Evolutionary conservation across 1,284 basidiomycete species (phyloP), one percentile per base, ranked within the genome.

Genomic region (Bondarzewia mesenterica): DNA sequence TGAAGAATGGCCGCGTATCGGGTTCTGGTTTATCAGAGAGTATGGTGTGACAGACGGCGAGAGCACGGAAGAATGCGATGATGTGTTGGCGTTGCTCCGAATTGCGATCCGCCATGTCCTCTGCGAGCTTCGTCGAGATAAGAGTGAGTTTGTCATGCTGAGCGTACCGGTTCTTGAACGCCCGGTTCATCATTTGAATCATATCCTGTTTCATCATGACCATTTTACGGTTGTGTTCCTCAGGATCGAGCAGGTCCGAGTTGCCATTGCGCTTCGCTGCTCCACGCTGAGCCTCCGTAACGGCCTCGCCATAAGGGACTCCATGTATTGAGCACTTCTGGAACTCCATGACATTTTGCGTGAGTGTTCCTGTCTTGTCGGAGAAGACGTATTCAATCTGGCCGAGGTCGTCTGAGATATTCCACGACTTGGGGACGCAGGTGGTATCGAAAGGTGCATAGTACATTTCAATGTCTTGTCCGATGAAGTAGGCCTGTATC

Each of bases 331-430:
- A 95, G 59, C 93, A 96, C 64, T 92, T 93, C 65, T 97, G 93
- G 69, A 96, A 97, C 72, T 97, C 94, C 94, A 98, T 99, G 55
- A 96, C 71, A 67, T 94, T 98, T 66, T 97, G 92, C 2, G 93
- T 96, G 48, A 96, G 79, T 1, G 93, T 96, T 14, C 93, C 93
- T 0, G 93, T 96, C 74, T 99, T 99, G 78, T 99, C 94, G 5
- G 90, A 93, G 68, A 98, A 97, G 58, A 97, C 77, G 66, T 97
- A 98, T 71, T 96, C 94, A 66, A 97, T 97, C 69, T 97, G 94
- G 22, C 94, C 94, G 1, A 98, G 80, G 66, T 97, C 94, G 63
- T 97, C 94, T 2, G 92, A 95, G 58, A 98, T 95, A 64, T 94
- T 95, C 94, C 94, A 97, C 12, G 92, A 95, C 69, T 98, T 98